Conservation (phyloP, 1,139 yeast species). For the Candida frijolesensis region DNA sequence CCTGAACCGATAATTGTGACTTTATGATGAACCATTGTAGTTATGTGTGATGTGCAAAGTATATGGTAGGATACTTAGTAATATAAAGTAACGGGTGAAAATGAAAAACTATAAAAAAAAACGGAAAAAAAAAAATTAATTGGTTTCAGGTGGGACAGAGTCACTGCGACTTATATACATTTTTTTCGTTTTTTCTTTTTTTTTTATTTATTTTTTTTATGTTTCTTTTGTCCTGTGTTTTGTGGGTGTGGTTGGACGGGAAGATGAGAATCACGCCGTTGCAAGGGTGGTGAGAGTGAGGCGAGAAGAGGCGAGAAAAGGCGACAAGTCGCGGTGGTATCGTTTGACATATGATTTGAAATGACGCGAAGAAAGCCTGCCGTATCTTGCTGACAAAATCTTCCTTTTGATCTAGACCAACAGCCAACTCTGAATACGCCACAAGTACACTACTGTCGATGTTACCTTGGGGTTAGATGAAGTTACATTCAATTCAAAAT, state of each 20-base stretch:
- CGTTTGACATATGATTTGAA: background rate
- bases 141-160: background rate
- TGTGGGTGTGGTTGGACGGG: too few species aligned
- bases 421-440: background rate
- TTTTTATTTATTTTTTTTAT: background rate
- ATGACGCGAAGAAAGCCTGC: background rate
- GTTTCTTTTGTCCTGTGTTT: too few species aligned
- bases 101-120: background rate
- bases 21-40: slow-evolving; percentile 76
- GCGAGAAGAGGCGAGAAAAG: background rate
- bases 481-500: too few species aligned
- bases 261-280: too few species aligned
- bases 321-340: background rate
- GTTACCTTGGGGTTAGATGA: too few species aligned
- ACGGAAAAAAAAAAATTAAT: background rate
- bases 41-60: background rate
- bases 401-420: background rate
- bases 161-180: background rate
- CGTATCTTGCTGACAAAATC: slow-evolving; percentile 3
- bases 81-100: background rate
- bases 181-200: background rate
- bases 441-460: background rate
- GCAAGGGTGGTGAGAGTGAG: too few species aligned
- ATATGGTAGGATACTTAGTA: background rate
- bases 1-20: slow-evolving; percentile 97